Conservation (phyloP, 2,329 filamentous ascomycete species). For the Sclerotinia subarctica region DNA sequence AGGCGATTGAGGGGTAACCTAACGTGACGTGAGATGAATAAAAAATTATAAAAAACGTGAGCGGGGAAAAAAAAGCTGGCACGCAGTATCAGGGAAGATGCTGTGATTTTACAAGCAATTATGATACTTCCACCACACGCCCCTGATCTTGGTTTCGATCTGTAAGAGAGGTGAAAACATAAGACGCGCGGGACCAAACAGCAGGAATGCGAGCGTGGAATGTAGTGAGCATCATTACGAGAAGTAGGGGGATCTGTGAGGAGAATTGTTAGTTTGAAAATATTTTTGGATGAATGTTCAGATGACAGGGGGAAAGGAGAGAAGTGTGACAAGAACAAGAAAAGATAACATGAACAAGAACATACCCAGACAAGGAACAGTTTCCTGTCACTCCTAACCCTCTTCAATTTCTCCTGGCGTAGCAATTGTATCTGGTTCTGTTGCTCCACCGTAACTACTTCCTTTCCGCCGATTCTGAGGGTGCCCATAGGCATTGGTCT, state of each 20-base stretch:
- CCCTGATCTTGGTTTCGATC: slow-evolving; percentile 21
- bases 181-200: slow-evolving; percentile 37
- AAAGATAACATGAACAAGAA: slow-evolving; percentile 18
- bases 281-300: not conserved
- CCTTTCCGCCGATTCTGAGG: slow-evolving; percentile 60
- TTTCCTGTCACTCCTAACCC: slow-evolving; percentile 60
- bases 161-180: slow-evolving; percentile 27
- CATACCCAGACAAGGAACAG: slow-evolving; percentile 67
- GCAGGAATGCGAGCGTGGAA: slow-evolving; percentile 52
- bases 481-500: slow-evolving; percentile 40
- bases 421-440: slow-evolving; percentile 60
- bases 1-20: not conserved
- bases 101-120: slow-evolving; percentile 6
- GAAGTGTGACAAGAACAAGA: not conserved
- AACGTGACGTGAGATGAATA: not conserved
- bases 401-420: slow-evolving; percentile 61
- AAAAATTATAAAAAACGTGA: not conserved
- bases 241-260: slow-evolving; percentile 49
- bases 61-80: too few relatives aligned
- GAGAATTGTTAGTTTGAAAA: slow-evolving; percentile 2
- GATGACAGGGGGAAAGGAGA: not conserved
- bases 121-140: slow-evolving; percentile 36
- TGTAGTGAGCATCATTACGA: slow-evolving; percentile 49
- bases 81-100: not conserved
- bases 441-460: slow-evolving; percentile 62